Percentiles rank a stretch among this genome's conserved stretches.
Conservation (phyloP, 2,329 filamentous ascomycete genomes). For the Trichophyton mentagrophytes region DNA sequence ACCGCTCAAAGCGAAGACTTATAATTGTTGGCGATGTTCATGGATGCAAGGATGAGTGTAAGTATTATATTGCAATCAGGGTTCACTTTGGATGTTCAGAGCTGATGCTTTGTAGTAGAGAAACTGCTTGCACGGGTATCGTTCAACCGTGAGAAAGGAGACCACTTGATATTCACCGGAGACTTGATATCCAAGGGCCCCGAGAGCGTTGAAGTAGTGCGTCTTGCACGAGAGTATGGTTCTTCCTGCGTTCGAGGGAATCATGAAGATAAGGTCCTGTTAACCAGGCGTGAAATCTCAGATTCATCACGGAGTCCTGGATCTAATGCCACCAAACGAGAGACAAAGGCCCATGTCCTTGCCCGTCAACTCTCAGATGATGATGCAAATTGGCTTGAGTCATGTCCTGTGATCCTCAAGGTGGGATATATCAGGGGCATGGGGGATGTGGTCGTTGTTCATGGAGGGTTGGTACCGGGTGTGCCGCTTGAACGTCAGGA, state of each 20-base stretch:
- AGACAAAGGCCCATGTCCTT: conserved; percentile 35
- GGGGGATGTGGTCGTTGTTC: conserved; percentile 61
- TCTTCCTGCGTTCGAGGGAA: conserved; percentile 83
- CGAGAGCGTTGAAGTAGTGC: conserved; percentile 64
- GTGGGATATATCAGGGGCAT: conserved; percentile 50
- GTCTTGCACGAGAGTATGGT: conserved; percentile 56
- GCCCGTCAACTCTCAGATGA: conserved; percentile 44
- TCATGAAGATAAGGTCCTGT: conserved; percentile 78
- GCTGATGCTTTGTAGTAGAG: conserved; percentile 25
- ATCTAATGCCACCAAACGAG: conserved; percentile 11
- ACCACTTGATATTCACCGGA: conserved; percentile 65
- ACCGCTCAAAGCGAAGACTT: conserved; percentile 43
- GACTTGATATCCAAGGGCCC: conserved; percentile 81
- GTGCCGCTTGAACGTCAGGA: conserved; percentile 58
- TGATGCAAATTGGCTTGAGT: conserved; percentile 56
- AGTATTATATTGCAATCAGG: conserved; percentile 14
- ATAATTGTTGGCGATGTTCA: conserved; percentile 87
- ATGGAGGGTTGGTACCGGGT: conserved; percentile 72
- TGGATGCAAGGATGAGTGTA: conserved; percentile 61
- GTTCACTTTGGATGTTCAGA: not conserved
- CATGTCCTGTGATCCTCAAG: conserved; percentile 65
- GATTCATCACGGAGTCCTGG: not conserved
- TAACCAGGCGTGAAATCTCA: conserved; percentile 41
- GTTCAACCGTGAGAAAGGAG: conserved; percentile 46
- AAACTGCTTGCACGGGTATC: conserved; percentile 53